Percentiles rank a stretch among this genome's conserved stretches.
Conservation (phyloP, 768 basidiomycete genomes). For the Dacryopinax spathularia region DNA sequence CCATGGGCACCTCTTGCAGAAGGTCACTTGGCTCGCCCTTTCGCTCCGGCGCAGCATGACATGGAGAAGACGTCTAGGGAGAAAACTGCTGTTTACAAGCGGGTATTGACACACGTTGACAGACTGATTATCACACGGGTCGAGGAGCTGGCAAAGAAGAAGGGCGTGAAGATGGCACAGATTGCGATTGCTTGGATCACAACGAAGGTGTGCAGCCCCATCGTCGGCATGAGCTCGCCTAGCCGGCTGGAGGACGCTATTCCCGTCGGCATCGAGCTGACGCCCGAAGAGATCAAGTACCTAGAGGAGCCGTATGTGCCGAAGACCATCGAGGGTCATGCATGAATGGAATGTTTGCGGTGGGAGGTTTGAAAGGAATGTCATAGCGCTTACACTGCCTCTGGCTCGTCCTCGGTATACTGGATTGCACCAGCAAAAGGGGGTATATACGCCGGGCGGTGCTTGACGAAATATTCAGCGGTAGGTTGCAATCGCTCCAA, state of each 20-base stretch:
- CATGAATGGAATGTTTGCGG: not conserved
- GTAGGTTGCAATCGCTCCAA: not conserved
- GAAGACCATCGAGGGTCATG: not conserved
- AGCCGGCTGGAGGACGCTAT: constrained; percentile 9
- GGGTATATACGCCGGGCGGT: not conserved
- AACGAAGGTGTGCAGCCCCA: constrained; percentile 14
- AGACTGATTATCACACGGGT: constrained; percentile 15
- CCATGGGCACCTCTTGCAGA: constrained; percentile 10
- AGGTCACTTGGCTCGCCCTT: constrained; percentile 30
- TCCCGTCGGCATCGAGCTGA: constrained; percentile 8
- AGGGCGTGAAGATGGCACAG: constrained; percentile 21
- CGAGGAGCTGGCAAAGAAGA: constrained; percentile 20
- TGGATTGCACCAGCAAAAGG: not conserved
- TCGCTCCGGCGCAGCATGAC: constrained; percentile 7
- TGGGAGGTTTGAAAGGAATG: no score
- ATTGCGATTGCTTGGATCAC: constrained; percentile 23
- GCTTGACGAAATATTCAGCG: not conserved
- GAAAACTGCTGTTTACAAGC: not conserved
- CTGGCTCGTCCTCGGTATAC: not conserved
- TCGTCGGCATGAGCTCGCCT: constrained; percentile 11
- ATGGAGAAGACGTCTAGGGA: constrained; percentile 16
- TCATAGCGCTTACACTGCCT: no score
- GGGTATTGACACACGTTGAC: not conserved
- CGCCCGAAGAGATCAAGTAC: constrained; percentile 11
- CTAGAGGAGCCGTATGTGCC: constrained; percentile 11